Percentiles rank a stretch among this genome's conserved stretches.
These are phyloP conservation scores for Cladorrhinum sp. DNA, from an alignment of 2,329 filamentous ascomycete species.

Conservation along the genomic window DNA sequence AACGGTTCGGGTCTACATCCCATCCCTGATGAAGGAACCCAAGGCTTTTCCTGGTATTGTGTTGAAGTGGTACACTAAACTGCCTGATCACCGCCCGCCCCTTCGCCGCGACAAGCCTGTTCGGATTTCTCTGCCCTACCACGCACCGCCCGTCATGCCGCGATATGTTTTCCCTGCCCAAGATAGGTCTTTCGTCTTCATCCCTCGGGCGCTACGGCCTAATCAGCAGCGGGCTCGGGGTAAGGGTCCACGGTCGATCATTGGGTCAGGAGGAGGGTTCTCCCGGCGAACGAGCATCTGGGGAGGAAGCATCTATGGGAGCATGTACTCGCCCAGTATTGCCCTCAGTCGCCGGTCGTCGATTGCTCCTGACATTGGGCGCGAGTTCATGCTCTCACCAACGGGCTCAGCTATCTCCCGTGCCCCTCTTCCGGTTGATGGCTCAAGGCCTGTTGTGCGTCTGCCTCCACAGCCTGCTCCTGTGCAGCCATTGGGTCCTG, in stretches of 20 bases:
- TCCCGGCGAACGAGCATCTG: conserved; percentile 84
- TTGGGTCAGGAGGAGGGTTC: conserved; percentile 63
- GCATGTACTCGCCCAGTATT: conserved; percentile 80
- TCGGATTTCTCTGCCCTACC: conserved; percentile 80
- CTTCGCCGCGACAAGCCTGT: conserved; percentile 95
- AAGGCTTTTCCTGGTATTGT: conserved; percentile 71
- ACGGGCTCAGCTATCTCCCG: conserved; percentile 74
- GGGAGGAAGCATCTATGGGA: conserved; percentile 62
- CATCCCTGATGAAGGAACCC: conserved; percentile 65
- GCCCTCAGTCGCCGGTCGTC: conserved; percentile 89
- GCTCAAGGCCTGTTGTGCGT: conserved; percentile 71
- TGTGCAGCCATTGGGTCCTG: conserved; percentile 23
- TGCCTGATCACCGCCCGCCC: conserved; percentile 91
- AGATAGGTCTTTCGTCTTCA: conserved; percentile 96
- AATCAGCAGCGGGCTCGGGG: conserved; percentile 81
- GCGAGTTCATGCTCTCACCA: conserved; percentile 76
- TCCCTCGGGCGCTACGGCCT: conserved; percentile 86
- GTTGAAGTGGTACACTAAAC: conserved; percentile 86
- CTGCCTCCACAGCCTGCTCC: conserved; percentile 60
- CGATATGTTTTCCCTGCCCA: conserved; percentile 88
- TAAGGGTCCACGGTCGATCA: conserved; percentile 69
- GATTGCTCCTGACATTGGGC: conserved; percentile 60
- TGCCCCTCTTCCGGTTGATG: conserved; percentile 58
- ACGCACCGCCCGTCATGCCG: conserved; percentile 50
- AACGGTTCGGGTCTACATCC: conserved; percentile 77